Conservation (phyloP, 2,329 filamentous ascomycete genomes). For the Hypoxylon sp. region DNA sequence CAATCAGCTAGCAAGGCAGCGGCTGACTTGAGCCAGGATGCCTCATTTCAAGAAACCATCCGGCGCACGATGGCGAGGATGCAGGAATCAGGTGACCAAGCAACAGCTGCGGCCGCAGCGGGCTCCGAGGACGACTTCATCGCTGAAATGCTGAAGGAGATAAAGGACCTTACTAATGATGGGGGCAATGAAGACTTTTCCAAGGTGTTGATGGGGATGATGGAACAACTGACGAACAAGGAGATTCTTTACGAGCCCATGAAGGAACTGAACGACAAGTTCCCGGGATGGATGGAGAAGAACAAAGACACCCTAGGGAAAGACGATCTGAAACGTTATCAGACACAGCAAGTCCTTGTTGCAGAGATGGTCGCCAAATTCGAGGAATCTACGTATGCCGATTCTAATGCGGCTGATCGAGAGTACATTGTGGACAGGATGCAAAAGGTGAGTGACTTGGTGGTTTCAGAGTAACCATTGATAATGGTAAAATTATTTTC, state of each 20-base stretch:
- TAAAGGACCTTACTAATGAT: slow-evolving; percentile 73
- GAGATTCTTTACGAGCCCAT: slow-evolving; percentile 98
- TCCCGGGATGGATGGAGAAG: slow-evolving; percentile 87
- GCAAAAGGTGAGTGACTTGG: slow-evolving; percentile 80
- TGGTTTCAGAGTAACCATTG: not conserved
- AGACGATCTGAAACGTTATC: slow-evolving; percentile 83
- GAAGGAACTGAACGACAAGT: slow-evolving; percentile 96
- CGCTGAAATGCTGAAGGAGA: slow-evolving; percentile 90
- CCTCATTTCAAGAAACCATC: slow-evolving; percentile 91
- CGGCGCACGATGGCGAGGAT: slow-evolving; percentile 95
- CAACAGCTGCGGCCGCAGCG: slow-evolving; percentile 80
- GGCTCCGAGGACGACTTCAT: slow-evolving; percentile 82
- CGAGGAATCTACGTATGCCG: slow-evolving; percentile 82
- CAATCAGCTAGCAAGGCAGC: slow-evolving; percentile 46
- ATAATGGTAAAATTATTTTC: not conserved
- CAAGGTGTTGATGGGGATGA: slow-evolving; percentile 96
- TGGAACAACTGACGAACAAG: slow-evolving; percentile 98
- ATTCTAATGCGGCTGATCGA: slow-evolving; percentile 83
- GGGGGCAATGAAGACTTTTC: slow-evolving; percentile 82
- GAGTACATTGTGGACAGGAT: slow-evolving; percentile 97
- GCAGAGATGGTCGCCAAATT: slow-evolving; percentile 90
- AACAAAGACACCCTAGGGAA: slow-evolving; percentile 74
- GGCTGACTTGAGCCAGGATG: slow-evolving; percentile 63
- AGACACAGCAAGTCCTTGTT: slow-evolving; percentile 83
- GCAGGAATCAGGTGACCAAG: slow-evolving; percentile 87